Evolutionary conservation across 2,329 filamentous ascomycete species (phyloP).

Genomic region (Phaeosphaeriaceae sp.): DNA sequence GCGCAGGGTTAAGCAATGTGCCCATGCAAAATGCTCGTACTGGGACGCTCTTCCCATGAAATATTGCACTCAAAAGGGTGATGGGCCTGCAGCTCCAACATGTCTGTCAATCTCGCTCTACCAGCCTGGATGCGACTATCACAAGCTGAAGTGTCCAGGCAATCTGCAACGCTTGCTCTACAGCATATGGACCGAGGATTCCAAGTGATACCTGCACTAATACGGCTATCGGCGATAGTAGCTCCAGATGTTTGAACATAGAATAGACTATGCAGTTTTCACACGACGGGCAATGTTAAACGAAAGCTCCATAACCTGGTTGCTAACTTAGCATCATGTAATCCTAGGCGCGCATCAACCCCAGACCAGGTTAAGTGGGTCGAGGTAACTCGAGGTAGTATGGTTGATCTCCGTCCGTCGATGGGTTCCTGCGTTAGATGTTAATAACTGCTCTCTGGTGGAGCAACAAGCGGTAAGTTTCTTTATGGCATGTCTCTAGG

Average conservation of each 20-base stretch:
- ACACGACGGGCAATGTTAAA: no score
- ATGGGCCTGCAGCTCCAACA: background rate
- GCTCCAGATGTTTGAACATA: no score
- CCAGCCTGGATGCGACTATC: background rate
- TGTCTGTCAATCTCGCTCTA: background rate
- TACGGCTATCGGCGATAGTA: no score
- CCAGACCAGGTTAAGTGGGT: background rate
- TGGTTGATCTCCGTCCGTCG: background rate
- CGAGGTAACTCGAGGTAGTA: background rate
- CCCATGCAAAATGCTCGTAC: slow-evolving; percentile 9
- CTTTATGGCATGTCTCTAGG: background rate
- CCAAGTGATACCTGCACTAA: background rate
- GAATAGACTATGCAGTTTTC: no score
- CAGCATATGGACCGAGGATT: background rate
- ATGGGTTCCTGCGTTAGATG: slow-evolving; percentile 1
- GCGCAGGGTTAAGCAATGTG: slow-evolving; percentile 12
- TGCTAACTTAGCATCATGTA: background rate
- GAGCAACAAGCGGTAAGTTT: background rate
- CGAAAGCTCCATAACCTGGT: background rate
- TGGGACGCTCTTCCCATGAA: slow-evolving; percentile 8
- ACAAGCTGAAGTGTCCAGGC: no score
- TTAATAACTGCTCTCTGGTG: background rate
- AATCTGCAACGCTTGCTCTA: background rate
- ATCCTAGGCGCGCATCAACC: background rate
- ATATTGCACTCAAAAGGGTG: no score